Percentiles rank a stretch among this genome's conserved stretches.
Conservation (phyloP, 177 flowering plant genomes). For the Telopea speciosissima region DNA sequence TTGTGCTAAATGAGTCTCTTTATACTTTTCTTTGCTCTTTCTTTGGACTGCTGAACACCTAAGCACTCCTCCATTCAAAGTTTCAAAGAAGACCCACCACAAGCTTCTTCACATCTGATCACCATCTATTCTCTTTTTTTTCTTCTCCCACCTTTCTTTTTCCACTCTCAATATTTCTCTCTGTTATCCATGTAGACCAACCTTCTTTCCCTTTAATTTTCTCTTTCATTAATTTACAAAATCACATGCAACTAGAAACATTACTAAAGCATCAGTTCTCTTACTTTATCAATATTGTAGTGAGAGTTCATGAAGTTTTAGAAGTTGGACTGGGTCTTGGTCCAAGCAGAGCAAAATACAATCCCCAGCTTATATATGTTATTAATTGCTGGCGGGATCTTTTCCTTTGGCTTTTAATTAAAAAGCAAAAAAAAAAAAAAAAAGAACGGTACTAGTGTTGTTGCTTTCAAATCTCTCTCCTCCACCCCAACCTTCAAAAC, state of each 20-base stretch:
- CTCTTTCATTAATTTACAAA: slow-evolving; percentile 9
- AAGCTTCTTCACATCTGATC: slow-evolving; percentile 14
- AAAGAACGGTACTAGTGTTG: slow-evolving; percentile 9
- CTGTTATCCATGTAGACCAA: slow-evolving; percentile 23
- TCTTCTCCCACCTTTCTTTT: background rate
- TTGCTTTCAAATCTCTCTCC: slow-evolving; percentile 20
- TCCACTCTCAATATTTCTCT: background rate
- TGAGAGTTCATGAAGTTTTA: background rate
- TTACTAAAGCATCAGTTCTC: slow-evolving; percentile 33
- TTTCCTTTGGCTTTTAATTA: slow-evolving; percentile 21
- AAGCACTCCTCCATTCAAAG: slow-evolving; percentile 16
- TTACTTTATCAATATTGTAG: slow-evolving; percentile 23
- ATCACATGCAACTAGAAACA: slow-evolving; percentile 43
- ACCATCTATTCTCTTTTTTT: slow-evolving; percentile 10
- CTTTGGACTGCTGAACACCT: slow-evolving; percentile 17
- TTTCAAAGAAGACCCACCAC: slow-evolving; percentile 24
- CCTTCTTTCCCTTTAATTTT: slow-evolving; percentile 36
- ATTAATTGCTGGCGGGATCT: slow-evolving; percentile 11
- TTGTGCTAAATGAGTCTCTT: slow-evolving; percentile 42
- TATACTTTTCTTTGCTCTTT: slow-evolving; percentile 31
- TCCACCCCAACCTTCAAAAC: background rate
- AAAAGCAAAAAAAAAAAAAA: slow-evolving; percentile 3
- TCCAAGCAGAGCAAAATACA: slow-evolving; percentile 10
- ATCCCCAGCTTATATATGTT: slow-evolving; percentile 9
- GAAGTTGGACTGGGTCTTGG: slow-evolving; percentile 18